Conservation (phyloP, 225 moss, liverwort and hornwort genomes). For the Asterella californica region DNA sequence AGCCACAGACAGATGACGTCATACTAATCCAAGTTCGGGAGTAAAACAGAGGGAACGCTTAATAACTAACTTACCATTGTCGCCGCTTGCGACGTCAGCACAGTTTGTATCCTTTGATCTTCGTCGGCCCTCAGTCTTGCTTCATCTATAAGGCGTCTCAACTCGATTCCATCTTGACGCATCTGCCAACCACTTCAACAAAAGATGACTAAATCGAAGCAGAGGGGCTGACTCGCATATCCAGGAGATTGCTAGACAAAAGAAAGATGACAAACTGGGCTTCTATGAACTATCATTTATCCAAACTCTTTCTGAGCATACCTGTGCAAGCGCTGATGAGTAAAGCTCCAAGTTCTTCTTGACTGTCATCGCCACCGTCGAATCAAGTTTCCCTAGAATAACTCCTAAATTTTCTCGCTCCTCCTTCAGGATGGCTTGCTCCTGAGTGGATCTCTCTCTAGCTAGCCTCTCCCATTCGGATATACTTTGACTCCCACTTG, state of each 20-base stretch:
- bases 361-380: conserved; percentile 31
- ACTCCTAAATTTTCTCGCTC: conserved; percentile 40
- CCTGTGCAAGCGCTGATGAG: conserved; percentile 36
- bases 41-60: not conserved
- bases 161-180: conserved; percentile 72
- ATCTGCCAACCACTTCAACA: conserved; percentile 40
- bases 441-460: conserved; percentile 48
- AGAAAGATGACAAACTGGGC: not conserved
- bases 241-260: not conserved
- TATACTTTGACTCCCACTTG: conserved; percentile 9
- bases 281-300: not conserved
- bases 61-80: conserved; percentile 10
- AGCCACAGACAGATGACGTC: not conserved
- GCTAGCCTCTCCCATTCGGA: conserved; percentile 65
- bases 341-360: conserved; percentile 44
- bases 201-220: not conserved
- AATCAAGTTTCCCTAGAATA: conserved; percentile 35
- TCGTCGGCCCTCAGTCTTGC: conserved; percentile 52
- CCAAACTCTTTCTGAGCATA: conserved; percentile 1
- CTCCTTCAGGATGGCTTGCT: conserved; percentile 65
- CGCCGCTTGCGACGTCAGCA: conserved; percentile 7
- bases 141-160: conserved; percentile 57
- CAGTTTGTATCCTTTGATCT: conserved; percentile 41
- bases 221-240: not conserved
- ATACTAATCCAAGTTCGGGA: not conserved